Conservation (phyloP, 2,329 filamentous ascomycete genomes). For the Aureobasidium uvarum region DNA sequence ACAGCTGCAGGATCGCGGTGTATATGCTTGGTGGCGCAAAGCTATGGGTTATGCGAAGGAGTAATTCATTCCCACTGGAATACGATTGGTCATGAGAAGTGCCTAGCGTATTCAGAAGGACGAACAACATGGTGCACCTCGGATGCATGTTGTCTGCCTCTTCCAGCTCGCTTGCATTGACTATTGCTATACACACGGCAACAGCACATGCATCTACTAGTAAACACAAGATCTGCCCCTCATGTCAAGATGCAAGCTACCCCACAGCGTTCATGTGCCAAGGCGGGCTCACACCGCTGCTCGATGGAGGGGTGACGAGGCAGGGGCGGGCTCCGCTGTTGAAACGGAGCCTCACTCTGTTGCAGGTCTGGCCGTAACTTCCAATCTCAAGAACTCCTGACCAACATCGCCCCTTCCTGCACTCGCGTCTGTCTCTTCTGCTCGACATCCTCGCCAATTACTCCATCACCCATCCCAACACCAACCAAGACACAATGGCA, state of each 20-base stretch:
- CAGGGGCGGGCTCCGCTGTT: slow-evolving; percentile 1
- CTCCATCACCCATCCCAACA: background rate
- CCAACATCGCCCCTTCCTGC: background rate
- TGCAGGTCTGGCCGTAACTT: background rate
- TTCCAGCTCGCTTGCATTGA: background rate
- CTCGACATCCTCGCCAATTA: background rate
- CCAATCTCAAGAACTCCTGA: slow-evolving; percentile 3
- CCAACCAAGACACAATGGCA: slow-evolving; percentile 18
- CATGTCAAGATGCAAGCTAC: slow-evolving; percentile 17
- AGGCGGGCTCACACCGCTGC: slow-evolving; percentile 10
- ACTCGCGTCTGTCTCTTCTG: background rate
- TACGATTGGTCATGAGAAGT: too few relatives aligned
- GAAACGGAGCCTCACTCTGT: slow-evolving; percentile 2
- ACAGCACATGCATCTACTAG: background rate
- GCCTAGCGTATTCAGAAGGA: too few relatives aligned
- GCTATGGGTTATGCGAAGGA: slow-evolving; percentile 58
- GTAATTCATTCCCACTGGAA: background rate
- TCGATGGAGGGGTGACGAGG: slow-evolving; percentile 21
- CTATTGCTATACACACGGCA: background rate
- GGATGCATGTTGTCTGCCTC: background rate
- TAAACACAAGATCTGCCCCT: background rate
- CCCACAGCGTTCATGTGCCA: slow-evolving; percentile 17
- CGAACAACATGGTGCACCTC: too few relatives aligned
- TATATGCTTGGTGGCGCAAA: slow-evolving; percentile 64
- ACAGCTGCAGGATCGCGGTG: slow-evolving; percentile 59